Evolutionary conservation across 805 yeast genomes (phyloP).

Genomic region (Saccharomycopsis sp.): DNA sequence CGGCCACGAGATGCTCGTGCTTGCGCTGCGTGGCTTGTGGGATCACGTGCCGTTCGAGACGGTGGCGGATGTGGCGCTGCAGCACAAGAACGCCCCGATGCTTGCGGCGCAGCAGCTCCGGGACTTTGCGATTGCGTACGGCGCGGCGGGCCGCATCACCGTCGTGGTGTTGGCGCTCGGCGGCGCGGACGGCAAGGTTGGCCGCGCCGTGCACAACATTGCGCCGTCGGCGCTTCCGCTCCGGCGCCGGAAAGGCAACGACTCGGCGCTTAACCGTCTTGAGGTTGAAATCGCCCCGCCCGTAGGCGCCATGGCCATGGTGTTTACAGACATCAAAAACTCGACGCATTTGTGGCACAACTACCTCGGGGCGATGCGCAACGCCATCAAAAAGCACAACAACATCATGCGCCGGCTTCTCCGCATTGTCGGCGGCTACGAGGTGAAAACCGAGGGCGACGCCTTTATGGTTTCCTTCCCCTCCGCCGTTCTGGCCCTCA

Average conservation of each 20-base stretch:
- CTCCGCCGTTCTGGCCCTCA: constrained; percentile 78
- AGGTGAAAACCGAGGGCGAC: constrained; percentile 98
- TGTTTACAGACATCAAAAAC: constrained; percentile 93
- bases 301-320: constrained; percentile 88
- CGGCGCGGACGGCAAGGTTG: constrained; percentile 30
- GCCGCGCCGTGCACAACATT: constrained; percentile 33
- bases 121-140: constrained; percentile 91
- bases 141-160: constrained; percentile 70
- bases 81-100: constrained; percentile 76
- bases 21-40: constrained; percentile 85
- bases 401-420: constrained; percentile 89
- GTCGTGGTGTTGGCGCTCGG: constrained; percentile 73
- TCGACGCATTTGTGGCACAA: constrained; percentile 93
- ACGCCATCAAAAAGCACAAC: constrained; percentile 93
- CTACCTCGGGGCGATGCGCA: constrained; percentile 88
- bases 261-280: constrained; percentile 67
- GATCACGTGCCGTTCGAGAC: constrained; percentile 72
- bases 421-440: constrained; percentile 93
- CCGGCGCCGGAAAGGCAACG: constrained; percentile 42
- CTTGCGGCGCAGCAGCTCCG: constrained; percentile 87
- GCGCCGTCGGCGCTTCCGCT: too few relatives aligned
- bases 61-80: constrained; percentile 86
- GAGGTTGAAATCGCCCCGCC: constrained; percentile 95
- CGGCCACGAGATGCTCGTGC: constrained; percentile 75
- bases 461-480: constrained; percentile 98